Conservation (phyloP, 2,329 filamentous ascomycete genomes). For the Calonectria fujianensis region DNA sequence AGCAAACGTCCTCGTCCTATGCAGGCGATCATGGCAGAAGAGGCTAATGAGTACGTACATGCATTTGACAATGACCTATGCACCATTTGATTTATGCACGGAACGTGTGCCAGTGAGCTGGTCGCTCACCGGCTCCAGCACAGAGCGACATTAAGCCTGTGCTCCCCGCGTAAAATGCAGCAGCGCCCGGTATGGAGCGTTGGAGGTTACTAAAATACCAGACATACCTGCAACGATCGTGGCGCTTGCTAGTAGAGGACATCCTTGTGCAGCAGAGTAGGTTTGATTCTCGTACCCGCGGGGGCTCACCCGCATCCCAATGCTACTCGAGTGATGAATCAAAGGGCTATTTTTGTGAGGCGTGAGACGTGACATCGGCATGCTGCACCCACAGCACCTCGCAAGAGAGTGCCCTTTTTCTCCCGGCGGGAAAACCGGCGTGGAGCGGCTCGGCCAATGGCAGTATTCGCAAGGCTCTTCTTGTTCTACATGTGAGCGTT, state of each 20-base stretch:
- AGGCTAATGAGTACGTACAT: conserved; percentile 14
- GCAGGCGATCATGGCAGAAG: conserved; percentile 7
- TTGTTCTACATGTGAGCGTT: conserved; percentile 29
- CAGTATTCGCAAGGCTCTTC: conserved; percentile 14
- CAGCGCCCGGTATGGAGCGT: conserved; percentile 32
- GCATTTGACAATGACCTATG: conserved; percentile 1
- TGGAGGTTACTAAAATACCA: conserved; percentile 20
- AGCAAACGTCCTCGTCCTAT: conserved; percentile 10
- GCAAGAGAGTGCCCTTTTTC: not conserved
- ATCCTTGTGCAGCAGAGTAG: conserved; percentile 12
- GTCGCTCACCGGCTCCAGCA: conserved; percentile 22
- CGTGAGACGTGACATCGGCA: conserved; percentile 7
- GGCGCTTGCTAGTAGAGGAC: conserved; percentile 21
- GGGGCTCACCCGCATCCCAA: not conserved
- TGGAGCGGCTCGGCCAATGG: conserved; percentile 1
- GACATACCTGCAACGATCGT: conserved; percentile 27
- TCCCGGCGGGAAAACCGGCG: conserved; percentile 18
- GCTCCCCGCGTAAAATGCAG: conserved; percentile 31
- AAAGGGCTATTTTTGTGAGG: conserved; percentile 22
- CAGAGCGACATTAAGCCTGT: conserved; percentile 31
- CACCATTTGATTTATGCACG: conserved; percentile 19
- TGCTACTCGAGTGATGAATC: not conserved
- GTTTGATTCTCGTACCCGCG: conserved; percentile 15
- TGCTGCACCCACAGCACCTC: not conserved
- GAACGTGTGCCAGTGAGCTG: conserved; percentile 13